Evolutionary conservation across 306 rosid genomes (phyloP).

Genomic region (Quercus mongolica): DNA sequence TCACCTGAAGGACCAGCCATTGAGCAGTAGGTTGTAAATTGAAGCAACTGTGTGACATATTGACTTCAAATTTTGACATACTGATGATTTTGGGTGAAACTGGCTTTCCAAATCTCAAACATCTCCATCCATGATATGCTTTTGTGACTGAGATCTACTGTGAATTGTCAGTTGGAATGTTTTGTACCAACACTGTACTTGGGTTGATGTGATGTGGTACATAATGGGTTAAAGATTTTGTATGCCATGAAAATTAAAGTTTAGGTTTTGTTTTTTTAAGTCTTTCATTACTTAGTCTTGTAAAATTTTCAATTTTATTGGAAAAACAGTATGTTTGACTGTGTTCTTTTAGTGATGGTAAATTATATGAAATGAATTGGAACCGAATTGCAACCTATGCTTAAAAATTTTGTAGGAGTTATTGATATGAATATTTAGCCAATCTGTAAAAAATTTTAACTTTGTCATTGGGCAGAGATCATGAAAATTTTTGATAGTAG

Average conservation of each 20-base stretch:
- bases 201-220: slow-evolving; percentile 1
- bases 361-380: not conserved
- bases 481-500: too few relatives aligned
- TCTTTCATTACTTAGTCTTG: not conserved
- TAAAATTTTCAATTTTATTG: not conserved
- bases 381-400: too few relatives aligned
- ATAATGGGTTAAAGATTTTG: not conserved
- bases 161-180: not conserved
- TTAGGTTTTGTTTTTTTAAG: not conserved
- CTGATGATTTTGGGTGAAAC: not conserved
- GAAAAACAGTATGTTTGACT: not conserved
- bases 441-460: too few relatives aligned
- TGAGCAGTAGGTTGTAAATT: not conserved
- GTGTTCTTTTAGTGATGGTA: not conserved
- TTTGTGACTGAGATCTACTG: not conserved
- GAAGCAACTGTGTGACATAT: not conserved
- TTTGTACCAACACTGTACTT: not conserved
- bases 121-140: not conserved
- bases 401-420: too few relatives aligned
- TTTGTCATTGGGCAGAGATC: too few relatives aligned
- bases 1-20: slow-evolving; percentile 10
- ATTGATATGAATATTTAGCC: too few relatives aligned
- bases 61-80: not conserved
- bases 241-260: not conserved
- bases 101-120: not conserved